These are phyloP conservation scores for Ilex aquifolium DNA, from an alignment of 257 asterid species.

Conservation along the genomic window DNA sequence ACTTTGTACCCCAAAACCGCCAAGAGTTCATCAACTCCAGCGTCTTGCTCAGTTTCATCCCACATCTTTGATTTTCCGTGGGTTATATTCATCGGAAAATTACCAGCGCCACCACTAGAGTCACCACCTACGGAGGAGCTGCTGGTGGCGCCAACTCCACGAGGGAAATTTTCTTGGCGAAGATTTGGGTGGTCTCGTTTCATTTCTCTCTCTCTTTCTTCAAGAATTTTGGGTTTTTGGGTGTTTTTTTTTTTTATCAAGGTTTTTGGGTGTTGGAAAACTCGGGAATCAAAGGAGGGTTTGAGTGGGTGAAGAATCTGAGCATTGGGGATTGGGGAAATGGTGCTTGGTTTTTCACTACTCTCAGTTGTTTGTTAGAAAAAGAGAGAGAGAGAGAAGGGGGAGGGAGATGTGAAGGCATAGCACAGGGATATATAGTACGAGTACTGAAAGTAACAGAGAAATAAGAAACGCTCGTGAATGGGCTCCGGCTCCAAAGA, in stretches of 20 bases:
- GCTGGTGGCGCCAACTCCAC: background rate
- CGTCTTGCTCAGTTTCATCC: conserved; percentile 1
- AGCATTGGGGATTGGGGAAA: background rate
- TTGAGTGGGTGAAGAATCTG: background rate
- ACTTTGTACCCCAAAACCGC: background rate
- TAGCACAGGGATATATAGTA: background rate
- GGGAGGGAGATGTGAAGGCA: background rate
- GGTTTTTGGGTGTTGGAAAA: too few relatives aligned
- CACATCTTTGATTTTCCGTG: background rate
- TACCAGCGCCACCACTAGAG: background rate
- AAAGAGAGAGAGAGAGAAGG: background rate
- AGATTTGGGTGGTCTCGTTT: background rate
- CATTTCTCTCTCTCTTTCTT: background rate
- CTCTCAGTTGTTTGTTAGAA: background rate
- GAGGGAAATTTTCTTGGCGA: too few relatives aligned
- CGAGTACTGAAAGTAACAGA: background rate
- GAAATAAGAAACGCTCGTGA: background rate
- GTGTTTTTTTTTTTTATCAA: too few relatives aligned
- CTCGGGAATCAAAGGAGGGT: background rate
- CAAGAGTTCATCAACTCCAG: background rate
- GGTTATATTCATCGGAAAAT: background rate
- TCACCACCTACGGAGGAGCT: background rate
- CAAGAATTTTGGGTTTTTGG: background rate
- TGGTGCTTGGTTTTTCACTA: background rate
- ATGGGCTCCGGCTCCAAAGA: background rate